phyloP scores from a whole-genome alignment of 495 filamentous ascomycete species.

The Lichenothelia convexa region DNA sequence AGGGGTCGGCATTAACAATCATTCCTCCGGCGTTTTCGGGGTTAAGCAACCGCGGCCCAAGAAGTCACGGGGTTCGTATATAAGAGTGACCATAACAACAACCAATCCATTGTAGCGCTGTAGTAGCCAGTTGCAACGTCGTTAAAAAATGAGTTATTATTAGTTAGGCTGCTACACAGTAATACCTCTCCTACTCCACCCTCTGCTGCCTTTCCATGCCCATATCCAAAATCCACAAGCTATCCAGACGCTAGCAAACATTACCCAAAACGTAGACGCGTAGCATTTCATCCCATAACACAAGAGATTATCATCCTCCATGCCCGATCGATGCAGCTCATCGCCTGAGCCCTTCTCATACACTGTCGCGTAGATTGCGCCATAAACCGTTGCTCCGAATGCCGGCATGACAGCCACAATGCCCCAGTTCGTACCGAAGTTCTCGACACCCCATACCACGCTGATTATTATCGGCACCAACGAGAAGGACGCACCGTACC shows the following conservation, averaged over 20 bases:
- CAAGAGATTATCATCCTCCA: constrained; percentile 27
- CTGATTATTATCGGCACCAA: constrained; percentile 78
- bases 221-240: constrained; percentile 53
- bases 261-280: constrained; percentile 58
- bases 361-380: constrained; percentile 57
- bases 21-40: no score
- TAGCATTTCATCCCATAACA: constrained; percentile 70
- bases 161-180: constrained; percentile 57
- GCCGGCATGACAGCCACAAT: constrained; percentile 85
- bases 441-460: constrained; percentile 94
- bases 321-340: constrained; percentile 11
- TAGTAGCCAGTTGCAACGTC: no score
- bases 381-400: constrained; percentile 68
- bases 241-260: constrained; percentile 57
- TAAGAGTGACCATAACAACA: no score
- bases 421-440: constrained; percentile 97
- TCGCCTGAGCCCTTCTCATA: constrained; percentile 39
- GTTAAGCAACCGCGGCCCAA: no score
- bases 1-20: no score
- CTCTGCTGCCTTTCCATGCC: constrained; percentile 62
- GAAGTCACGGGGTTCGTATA: no score
- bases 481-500: constrained; percentile 82
- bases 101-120: no score
- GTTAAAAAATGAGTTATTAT: no score
- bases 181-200: constrained; percentile 65